Base-by-base conservation (phyloP, 2,329 filamentous ascomycete genomes). In the Thielaviopsis ethacetica region DNA sequence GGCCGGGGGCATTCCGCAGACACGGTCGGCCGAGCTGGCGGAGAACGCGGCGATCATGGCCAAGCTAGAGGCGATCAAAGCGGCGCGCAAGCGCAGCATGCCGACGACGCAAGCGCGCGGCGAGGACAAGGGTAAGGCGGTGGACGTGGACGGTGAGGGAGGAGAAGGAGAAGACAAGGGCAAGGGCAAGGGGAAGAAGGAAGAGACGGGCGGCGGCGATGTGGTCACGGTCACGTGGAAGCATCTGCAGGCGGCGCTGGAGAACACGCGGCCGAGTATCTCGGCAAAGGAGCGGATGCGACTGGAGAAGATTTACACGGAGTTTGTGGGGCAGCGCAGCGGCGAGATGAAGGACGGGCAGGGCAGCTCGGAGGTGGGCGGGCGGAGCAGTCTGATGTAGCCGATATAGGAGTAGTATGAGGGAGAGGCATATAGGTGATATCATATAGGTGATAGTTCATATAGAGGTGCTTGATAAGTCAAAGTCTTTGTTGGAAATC, bases 331-430 rank as follows among this genome's bases (percentile, higher is more conserved):
- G 3, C 91, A 90, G 0, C 79, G 93, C 65, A 95, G 91, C 70
- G 93, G 93, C 7, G 91, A 97, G 74, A 90, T 98, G 88, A 88
- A 84, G 62, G 91, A 86, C 70, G 93, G 93, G 1, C 88, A 97
- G 71, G 90, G 87, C 0, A 87, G 86, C 59, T 94, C 84, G 70
- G 93, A 97, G 71, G 83, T 98, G 72, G 93, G 93, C 7, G 93
- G 91, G 15, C 77, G 93, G 68, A 91, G 86, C 65, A 97, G 90
- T 72, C 75, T 98, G 71, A 97, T 97, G 93, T 96, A 72, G 51
- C 17, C 24, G 24, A 26, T 26, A 26, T 26, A 26, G 13, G 3
- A 17, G 34, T 3, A 10, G 15, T 3, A 17, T 5, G 13, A 6
- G 9, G 34, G 9, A 41, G 13, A 17, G 15, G 17, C 24, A 44